Evolutionary conservation across 2,329 filamentous ascomycete species (phyloP).

Genomic region (Phialemoniopsis sp.): DNA sequence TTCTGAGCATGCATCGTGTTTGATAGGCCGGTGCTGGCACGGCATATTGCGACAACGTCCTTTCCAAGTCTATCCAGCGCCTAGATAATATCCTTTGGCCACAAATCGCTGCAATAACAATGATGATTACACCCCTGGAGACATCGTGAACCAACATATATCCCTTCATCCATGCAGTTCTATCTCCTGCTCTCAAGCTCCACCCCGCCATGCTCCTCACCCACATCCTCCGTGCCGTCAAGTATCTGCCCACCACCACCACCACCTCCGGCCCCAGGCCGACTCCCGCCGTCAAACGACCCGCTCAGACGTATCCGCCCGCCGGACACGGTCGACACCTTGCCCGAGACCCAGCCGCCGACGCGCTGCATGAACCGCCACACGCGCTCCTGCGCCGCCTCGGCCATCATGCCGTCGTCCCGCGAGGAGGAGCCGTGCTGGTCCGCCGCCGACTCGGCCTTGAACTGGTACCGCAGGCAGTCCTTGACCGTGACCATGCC

Average conservation of each 20-base stretch:
- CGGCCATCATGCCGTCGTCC: conserved; percentile 47
- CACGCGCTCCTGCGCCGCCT: conserved; percentile 59
- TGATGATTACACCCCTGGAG: no score
- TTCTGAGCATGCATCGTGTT: no score
- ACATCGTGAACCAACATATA: no score
- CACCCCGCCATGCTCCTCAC: conserved; percentile 33
- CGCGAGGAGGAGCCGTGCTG: conserved; percentile 31
- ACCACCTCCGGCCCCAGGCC: conserved; percentile 11
- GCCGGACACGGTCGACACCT: conserved; percentile 46
- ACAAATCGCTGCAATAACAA: no score
- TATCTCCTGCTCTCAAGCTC: conserved; percentile 31
- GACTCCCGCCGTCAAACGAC: conserved; percentile 25
- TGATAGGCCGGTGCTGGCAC: no score
- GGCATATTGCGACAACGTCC: no score
- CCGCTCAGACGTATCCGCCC: conserved; percentile 51
- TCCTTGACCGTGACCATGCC: conserved; percentile 96
- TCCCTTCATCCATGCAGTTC: no score
- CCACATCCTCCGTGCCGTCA: conserved; percentile 43
- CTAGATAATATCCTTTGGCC: no score
- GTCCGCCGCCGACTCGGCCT: conserved; percentile 82
- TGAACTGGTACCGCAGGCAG: conserved; percentile 96
- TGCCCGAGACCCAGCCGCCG: conserved; percentile 55
- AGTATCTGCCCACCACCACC: conserved; percentile 30
- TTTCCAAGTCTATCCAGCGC: no score
- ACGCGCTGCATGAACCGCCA: conserved; percentile 54